phyloP scores from a whole-genome alignment of 176 grass and related monocot genomes.

The Triticum aestivum region DNA sequence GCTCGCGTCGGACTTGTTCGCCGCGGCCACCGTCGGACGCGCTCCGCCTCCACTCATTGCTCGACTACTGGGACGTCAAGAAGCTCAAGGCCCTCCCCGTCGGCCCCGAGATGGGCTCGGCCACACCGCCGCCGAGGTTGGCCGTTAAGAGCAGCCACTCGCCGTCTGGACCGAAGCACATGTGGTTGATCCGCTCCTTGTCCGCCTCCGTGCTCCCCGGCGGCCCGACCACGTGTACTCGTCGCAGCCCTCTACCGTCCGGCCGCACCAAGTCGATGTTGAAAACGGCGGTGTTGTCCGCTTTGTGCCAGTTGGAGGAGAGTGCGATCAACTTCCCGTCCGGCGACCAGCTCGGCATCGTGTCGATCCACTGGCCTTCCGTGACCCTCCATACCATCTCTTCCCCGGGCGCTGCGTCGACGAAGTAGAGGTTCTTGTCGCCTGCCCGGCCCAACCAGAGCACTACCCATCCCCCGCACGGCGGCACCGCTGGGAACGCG shows the following conservation, averaged over 20 bases:
- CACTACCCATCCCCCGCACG: no score
- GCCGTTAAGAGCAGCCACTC: constrained; percentile 83
- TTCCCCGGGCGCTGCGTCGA: constrained; percentile 61
- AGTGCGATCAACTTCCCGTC: constrained; percentile 74
- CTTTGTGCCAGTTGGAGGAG: constrained; percentile 88
- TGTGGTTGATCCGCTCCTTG: constrained; percentile 87
- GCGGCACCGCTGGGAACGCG: no score
- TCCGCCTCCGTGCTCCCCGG: constrained; percentile 42
- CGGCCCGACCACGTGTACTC: constrained; percentile 60
- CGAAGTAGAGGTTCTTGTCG: constrained; percentile 92
- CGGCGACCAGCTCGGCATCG: constrained; percentile 91
- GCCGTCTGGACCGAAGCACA: constrained; percentile 84
- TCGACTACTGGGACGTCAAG: no score
- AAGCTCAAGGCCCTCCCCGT: no score
- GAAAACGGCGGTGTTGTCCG: constrained; percentile 51
- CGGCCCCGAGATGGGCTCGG: constrained; percentile 49
- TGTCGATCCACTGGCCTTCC: constrained; percentile 83
- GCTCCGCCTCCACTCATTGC: no score
- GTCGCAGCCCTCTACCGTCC: constrained; percentile 55
- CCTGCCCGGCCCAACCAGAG: constrained; percentile 76
- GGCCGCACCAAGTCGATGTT: constrained; percentile 77
- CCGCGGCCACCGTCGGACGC: no score
- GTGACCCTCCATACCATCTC: constrained; percentile 45
- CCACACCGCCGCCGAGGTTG: constrained; percentile 55
- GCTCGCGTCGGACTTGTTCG: no score